Percentiles rank a stretch among this genome's conserved stretches.
phyloP scores from a whole-genome alignment of 2,329 filamentous ascomycete genomes.

The Thielaviopsis punctulata region DNA sequence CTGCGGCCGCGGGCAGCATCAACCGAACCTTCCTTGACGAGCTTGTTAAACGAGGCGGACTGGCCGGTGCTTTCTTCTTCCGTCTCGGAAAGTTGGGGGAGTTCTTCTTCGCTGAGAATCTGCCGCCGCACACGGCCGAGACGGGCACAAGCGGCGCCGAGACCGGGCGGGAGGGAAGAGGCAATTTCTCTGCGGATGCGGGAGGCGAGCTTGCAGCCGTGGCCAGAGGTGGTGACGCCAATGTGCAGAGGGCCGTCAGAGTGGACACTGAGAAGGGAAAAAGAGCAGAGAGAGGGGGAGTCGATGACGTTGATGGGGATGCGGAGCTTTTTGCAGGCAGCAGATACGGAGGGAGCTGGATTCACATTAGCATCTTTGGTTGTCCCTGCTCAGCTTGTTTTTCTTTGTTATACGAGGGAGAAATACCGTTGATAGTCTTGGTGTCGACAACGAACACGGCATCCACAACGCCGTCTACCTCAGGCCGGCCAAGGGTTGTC shows the following conservation, averaged over 20 bases:
- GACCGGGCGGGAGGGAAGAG: slow-evolving; percentile 53
- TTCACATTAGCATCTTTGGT: slow-evolving; percentile 7
- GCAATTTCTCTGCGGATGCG: slow-evolving; percentile 80
- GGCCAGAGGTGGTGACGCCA: slow-evolving; percentile 86
- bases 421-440: neutral
- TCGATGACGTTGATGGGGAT: slow-evolving; percentile 92
- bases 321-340: slow-evolving; percentile 57
- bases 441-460: slow-evolving; percentile 62
- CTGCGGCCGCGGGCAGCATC: slow-evolving; percentile 61
- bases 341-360: slow-evolving; percentile 49
- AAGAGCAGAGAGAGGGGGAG: slow-evolving; percentile 69
- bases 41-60: slow-evolving; percentile 63
- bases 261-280: slow-evolving; percentile 77
- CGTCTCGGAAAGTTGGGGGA: slow-evolving; percentile 20
- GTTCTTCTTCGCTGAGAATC: slow-evolving; percentile 54
- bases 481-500: slow-evolving; percentile 57
- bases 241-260: slow-evolving; percentile 84
- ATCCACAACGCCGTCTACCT: slow-evolving; percentile 66
- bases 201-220: slow-evolving; percentile 83
- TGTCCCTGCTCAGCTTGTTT: neutral
- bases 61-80: slow-evolving; percentile 51
- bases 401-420: neutral
- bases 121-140: slow-evolving; percentile 56
- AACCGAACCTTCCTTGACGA: slow-evolving; percentile 57
- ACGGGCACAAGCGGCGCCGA: slow-evolving; percentile 61